Percentiles rank a stretch among this genome's conserved stretches.
These are phyloP conservation scores for Pezicula neosporulosa DNA, from an alignment of 2,329 filamentous ascomycete genomes.

Conservation along the genomic window DNA sequence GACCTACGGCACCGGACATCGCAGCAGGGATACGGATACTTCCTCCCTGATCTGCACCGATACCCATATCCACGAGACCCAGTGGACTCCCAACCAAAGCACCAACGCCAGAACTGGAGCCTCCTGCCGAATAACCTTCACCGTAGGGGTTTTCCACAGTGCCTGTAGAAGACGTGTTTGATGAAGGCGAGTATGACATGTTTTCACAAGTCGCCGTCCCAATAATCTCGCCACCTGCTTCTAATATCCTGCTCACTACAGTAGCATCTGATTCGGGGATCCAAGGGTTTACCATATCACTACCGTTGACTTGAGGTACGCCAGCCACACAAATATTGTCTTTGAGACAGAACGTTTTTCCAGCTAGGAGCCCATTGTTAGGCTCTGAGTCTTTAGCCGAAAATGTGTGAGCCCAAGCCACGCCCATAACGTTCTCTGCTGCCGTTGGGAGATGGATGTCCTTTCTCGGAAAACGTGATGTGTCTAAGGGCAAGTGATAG, in stretches of 20 bases:
- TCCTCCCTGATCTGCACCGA: slow-evolving; percentile 56
- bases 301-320: slow-evolving; percentile 49
- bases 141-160: slow-evolving; percentile 40
- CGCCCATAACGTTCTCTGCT: slow-evolving; percentile 41
- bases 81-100: slow-evolving; percentile 46
- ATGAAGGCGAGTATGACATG: slow-evolving; percentile 44
- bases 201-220: slow-evolving; percentile 50
- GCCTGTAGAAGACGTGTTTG: slow-evolving; percentile 41
- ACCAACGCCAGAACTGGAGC: slow-evolving; percentile 59
- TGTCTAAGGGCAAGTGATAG: neutral
- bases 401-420: slow-evolving; percentile 49
- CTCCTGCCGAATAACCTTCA: slow-evolving; percentile 50
- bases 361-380: slow-evolving; percentile 23
- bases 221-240: slow-evolving; percentile 45
- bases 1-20: slow-evolving; percentile 42
- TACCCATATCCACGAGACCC: slow-evolving; percentile 42
- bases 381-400: slow-evolving; percentile 33
- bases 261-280: slow-evolving; percentile 48
- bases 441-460: slow-evolving; percentile 36
- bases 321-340: slow-evolving; percentile 51
- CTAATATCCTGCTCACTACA: slow-evolving; percentile 44
- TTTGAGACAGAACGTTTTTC: slow-evolving; percentile 46
- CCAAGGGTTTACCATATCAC: slow-evolving; percentile 46
- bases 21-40: slow-evolving; percentile 35
- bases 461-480: slow-evolving; percentile 31